Evolutionary conservation across 164 flowering plant species (phyloP), one percentile per base, ranked within the genome.

Genomic region (Magnolia kwangsiensis): DNA sequence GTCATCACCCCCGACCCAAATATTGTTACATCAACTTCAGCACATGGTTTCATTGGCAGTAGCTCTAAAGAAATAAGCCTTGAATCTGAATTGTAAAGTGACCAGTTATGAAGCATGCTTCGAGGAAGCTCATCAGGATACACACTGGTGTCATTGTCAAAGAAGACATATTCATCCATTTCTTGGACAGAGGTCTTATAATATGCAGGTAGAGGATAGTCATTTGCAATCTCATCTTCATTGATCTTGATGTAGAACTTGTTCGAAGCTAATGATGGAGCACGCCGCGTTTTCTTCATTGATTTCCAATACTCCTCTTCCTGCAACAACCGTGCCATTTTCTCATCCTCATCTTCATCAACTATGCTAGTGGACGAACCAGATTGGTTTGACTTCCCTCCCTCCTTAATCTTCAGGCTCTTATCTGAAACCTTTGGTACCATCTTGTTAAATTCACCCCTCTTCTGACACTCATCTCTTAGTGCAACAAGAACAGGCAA

Each of bases 161-260:
- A 87, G 19, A 92, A 59, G 14, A 94, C 71, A 77, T 86, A 91
- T 72, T 94, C 99, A 81, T 94, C 99, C 23, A 83, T 89, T 81
- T 96, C 99, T 67, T 89, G 77, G 21, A 61, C 76, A 51, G 83
- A 63, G 3, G 85, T 80, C 76, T 89, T 91, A 79, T 96, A 96
- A 83, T 84, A 94, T 21, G 90, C 90, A 77, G 99, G 99, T 27
- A 94, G 81, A 67, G 98, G 99, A 77, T 96, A 96, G 77, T 96
- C 99, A 82, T 88, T 85, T 10, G 96, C 98, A 78, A 96, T 94
- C 76, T 96, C 98, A 84, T 92, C 96, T 78, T 96, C 99, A 83
- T 91, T 92, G 71, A 94, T 96, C 80, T 90, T 92, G 51, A 94
- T 88, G 76, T 92, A 96, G 72, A 74, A 87, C 67, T 88, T 90